These are phyloP conservation scores for Fusarium sulawesiense DNA, from an alignment of 2,329 filamentous ascomycete species.

Conservation along the genomic window DNA sequence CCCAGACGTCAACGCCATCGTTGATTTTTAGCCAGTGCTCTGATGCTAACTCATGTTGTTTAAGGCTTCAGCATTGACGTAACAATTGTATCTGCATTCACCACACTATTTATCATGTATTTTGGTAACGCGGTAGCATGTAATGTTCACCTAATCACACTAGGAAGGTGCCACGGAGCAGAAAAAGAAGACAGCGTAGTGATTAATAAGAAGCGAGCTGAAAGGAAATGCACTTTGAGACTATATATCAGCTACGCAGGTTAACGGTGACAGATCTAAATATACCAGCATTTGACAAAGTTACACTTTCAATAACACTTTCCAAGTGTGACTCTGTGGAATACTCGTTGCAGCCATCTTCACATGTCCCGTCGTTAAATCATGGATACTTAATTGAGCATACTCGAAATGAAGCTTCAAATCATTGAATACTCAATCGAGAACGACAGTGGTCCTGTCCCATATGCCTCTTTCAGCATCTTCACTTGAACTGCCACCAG, in stretches of 20 bases:
- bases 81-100: too few relatives aligned
- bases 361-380: fast-evolving
- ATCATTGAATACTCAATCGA: fast-evolving
- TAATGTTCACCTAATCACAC: too few relatives aligned
- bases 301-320: not conserved
- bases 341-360: not conserved
- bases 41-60: too few relatives aligned
- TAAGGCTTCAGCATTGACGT: too few relatives aligned
- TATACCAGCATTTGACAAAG: not conserved
- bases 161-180: too few relatives aligned
- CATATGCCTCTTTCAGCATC: fast-evolving
- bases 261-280: fast-evolving
- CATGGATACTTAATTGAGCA: fast-evolving
- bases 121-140: too few relatives aligned
- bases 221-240: not conserved
- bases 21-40: too few relatives aligned
- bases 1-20: too few relatives aligned
- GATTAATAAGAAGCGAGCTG: not conserved
- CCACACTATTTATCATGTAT: too few relatives aligned
- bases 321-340: fast-evolving
- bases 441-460: fast-evolving
- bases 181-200: fast-evolving
- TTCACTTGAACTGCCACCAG: constrained; percentile 17
- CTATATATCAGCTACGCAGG: not conserved
- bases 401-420: not conserved